phyloP scores from a whole-genome alignment of 2,329 filamentous ascomycete genomes.

The Calonectria fujianensis region DNA sequence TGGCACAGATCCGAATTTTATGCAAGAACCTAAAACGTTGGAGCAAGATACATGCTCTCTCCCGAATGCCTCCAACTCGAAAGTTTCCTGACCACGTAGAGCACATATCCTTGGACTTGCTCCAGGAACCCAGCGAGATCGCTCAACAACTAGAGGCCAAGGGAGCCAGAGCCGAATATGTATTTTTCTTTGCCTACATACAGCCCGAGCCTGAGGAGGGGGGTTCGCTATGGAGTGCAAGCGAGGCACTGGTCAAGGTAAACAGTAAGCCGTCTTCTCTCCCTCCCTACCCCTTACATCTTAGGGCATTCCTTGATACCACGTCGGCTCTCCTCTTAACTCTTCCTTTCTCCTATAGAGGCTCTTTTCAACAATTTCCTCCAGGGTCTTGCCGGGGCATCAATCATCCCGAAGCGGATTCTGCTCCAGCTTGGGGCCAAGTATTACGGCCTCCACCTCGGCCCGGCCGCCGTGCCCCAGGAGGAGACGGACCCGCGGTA shows the following conservation, averaged over 20 bases:
- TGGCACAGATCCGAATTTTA: not conserved
- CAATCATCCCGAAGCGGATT: not conserved
- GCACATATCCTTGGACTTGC: not conserved
- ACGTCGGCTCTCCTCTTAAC: not conserved
- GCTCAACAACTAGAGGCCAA: not conserved
- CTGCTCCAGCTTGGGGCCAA: not conserved
- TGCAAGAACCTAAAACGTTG: not conserved
- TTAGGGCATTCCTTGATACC: not conserved
- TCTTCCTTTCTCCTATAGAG: not conserved
- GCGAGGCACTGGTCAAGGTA: not conserved
- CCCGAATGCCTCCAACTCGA: not conserved
- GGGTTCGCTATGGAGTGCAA: not conserved
- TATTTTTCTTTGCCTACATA: constrained; percentile 1
- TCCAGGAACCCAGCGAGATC: not conserved
- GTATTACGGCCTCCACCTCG: not conserved
- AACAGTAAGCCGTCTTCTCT: not conserved
- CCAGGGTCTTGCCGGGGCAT: not conserved
- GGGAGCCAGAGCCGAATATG: not conserved
- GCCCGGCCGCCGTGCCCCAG: not conserved
- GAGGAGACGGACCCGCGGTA: not conserved
- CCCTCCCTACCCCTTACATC: too few relatives aligned
- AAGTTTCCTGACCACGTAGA: not conserved
- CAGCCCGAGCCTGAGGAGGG: not conserved
- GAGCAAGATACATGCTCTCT: not conserved
- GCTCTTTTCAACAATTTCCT: not conserved